Conservation (phyloP, 2,329 filamentous ascomycete species). For the Diaporthe citrichinensis region DNA sequence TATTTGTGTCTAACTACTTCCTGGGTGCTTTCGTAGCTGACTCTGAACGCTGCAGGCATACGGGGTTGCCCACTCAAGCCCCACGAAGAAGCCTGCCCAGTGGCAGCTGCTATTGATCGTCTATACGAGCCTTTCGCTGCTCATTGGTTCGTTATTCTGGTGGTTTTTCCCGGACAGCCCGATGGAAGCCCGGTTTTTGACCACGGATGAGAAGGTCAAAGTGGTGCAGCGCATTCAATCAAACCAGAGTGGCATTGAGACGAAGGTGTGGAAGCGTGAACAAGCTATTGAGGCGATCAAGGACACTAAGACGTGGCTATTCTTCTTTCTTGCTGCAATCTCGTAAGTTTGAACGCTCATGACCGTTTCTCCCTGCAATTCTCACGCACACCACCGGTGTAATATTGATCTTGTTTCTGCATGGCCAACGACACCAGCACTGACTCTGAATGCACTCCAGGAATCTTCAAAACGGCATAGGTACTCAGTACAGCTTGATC, state of each 20-base stretch:
- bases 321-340: conserved; percentile 26
- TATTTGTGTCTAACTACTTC: too few relatives aligned
- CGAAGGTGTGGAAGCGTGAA: conserved; percentile 19
- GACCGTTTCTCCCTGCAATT: too few relatives aligned
- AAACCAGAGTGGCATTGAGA: conserved; percentile 24
- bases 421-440: background rate
- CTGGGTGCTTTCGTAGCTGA: too few relatives aligned
- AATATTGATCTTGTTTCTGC: background rate
- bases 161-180: conserved; percentile 8
- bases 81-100: background rate
- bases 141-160: background rate
- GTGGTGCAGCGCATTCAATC: background rate
- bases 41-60: too few relatives aligned
- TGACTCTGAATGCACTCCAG: background rate
- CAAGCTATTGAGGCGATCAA: conserved; percentile 9
- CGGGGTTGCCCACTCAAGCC: background rate
- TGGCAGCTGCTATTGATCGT: conserved; percentile 10
- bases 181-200: conserved; percentile 12
- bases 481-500: conserved; percentile 21
- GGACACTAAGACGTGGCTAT: conserved; percentile 22
- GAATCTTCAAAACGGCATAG: conserved; percentile 19
- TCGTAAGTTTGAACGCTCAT: background rate
- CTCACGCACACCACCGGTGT: too few relatives aligned
- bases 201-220: conserved; percentile 20
- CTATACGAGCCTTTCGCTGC: background rate